phyloP scores from a whole-genome alignment of 2,329 filamentous ascomycete genomes.

The Fusarium tjaetaba region DNA sequence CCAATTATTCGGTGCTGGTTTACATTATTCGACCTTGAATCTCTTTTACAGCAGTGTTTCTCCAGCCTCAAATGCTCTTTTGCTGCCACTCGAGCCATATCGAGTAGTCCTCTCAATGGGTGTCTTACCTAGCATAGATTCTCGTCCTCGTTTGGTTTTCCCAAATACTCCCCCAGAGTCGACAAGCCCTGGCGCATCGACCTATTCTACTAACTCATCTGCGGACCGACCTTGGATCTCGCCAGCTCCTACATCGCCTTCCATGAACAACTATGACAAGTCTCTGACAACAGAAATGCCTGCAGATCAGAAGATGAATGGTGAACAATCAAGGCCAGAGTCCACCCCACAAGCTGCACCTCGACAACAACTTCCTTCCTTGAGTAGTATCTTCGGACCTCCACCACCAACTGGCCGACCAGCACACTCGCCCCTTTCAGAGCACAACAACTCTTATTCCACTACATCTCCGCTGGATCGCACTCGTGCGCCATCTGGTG shows the following conservation, averaged over 20 bases:
- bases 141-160: slow-evolving; percentile 60
- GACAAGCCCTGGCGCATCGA: slow-evolving; percentile 61
- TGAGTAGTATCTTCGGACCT: slow-evolving; percentile 67
- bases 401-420: slow-evolving; percentile 56
- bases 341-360: slow-evolving; percentile 42
- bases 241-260: slow-evolving; percentile 56
- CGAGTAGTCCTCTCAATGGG: slow-evolving; percentile 62
- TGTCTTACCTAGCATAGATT: slow-evolving; percentile 61
- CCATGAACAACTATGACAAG: slow-evolving; percentile 69
- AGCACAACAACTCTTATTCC: slow-evolving; percentile 55
- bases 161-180: slow-evolving; percentile 66
- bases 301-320: slow-evolving; percentile 51
- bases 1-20: slow-evolving; percentile 21
- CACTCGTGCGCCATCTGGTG: slow-evolving; percentile 53
- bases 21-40: slow-evolving; percentile 30
- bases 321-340: slow-evolving; percentile 51
- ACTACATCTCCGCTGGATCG: slow-evolving; percentile 60
- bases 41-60: slow-evolving; percentile 24
- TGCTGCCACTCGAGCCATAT: slow-evolving; percentile 42
- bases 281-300: slow-evolving; percentile 56
- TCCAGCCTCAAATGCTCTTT: slow-evolving; percentile 36
- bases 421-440: slow-evolving; percentile 57
- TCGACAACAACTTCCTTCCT: slow-evolving; percentile 63
- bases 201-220: slow-evolving; percentile 56
- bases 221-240: slow-evolving; percentile 59